Evolutionary conservation across 2,329 filamentous ascomycete genomes (phyloP), one percentile per base, ranked within the genome.

Genomic region (Monosporascus sp.): DNA sequence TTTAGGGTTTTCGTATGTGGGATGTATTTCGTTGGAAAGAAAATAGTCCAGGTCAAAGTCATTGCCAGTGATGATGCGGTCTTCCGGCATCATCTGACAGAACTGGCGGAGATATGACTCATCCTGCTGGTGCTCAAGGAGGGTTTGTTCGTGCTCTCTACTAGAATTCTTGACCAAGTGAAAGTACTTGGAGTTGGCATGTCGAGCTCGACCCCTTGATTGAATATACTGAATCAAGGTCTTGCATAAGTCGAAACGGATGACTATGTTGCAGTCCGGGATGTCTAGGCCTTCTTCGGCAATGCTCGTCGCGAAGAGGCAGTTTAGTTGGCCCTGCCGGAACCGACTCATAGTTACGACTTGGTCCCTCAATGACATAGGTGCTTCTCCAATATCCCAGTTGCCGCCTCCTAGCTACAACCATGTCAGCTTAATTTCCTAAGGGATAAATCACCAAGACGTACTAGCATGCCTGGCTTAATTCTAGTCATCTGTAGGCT

Each of bases 181-280:
- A 36, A 92, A 80, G 67, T 93, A 97, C 57, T 81, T 85, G 0
- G 94, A 97, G 51, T 87, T 80, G 1, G 73, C 70, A 62, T 90
- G 88, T 39, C 94, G 82, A 14, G 94, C 94, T 51, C 94, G 83
- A 0, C 94, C 94, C 57, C 90, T 83, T 15, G 92, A 97, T 68
- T 99, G 94, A 20, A 97, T 86, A 66, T 97, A 97, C 65, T 96
- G 89, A 50, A 97, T 97, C 69, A 96, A 85, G 0, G 93, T 97
- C 11, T 80, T 78, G 70, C 91, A 96, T 2, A 96, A 79, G 65
- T 97, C 90, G 63, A 97, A 99, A 2, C 92, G 73, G 54, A 88
- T 76, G 31, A 88, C 75, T 1, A 86, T 66, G 58, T 87, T 86
- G 67, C 85, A 88, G 52, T 86, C 82, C 0, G 85, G 84, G 48